Percentiles rank a stretch among this genome's conserved stretches.
Evolutionary conservation across 176 grass and related monocot genomes (phyloP).

Genomic region (Ensete glaucum): DNA sequence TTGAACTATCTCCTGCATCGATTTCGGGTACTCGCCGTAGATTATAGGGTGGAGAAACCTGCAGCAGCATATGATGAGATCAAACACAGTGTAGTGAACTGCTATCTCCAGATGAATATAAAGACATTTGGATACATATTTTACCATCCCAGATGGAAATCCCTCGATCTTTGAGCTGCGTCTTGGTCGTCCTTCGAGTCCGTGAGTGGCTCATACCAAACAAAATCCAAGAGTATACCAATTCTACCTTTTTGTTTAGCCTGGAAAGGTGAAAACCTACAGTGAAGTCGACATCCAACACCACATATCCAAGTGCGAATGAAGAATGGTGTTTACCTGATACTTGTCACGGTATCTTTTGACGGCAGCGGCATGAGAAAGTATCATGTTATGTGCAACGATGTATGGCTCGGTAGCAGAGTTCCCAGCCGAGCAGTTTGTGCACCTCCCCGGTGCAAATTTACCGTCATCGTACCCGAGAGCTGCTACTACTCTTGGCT

Average conservation of each 20-base stretch:
- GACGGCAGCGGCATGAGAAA: conserved; percentile 76
- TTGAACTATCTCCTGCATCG: conserved; percentile 60
- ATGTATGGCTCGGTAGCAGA: conserved; percentile 76
- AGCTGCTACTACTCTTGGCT: conserved; percentile 66
- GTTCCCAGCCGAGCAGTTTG: conserved; percentile 43
- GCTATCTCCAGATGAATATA: no score
- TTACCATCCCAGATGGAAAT: conserved; percentile 93
- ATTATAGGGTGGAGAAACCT: conserved; percentile 86
- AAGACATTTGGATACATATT: background rate
- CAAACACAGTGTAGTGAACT: no score
- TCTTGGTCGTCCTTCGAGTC: conserved; percentile 47
- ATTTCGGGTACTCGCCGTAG: conserved; percentile 47
- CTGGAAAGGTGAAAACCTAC: conserved; percentile 20
- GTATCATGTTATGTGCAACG: conserved; percentile 61
- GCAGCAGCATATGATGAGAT: background rate
- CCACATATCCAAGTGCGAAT: no score
- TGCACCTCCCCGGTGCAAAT: conserved; percentile 72
- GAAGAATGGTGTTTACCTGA: conserved; percentile 32
- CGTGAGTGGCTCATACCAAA: conserved; percentile 75
- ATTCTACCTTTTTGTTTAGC: conserved; percentile 63
- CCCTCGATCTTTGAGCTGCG: conserved; percentile 71
- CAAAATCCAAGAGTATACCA: conserved; percentile 84
- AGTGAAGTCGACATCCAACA: no score
- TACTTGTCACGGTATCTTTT: conserved; percentile 66
- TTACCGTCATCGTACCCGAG: conserved; percentile 72